Conservation (phyloP, 805 yeast genomes). For the Barnettozyma populi region DNA sequence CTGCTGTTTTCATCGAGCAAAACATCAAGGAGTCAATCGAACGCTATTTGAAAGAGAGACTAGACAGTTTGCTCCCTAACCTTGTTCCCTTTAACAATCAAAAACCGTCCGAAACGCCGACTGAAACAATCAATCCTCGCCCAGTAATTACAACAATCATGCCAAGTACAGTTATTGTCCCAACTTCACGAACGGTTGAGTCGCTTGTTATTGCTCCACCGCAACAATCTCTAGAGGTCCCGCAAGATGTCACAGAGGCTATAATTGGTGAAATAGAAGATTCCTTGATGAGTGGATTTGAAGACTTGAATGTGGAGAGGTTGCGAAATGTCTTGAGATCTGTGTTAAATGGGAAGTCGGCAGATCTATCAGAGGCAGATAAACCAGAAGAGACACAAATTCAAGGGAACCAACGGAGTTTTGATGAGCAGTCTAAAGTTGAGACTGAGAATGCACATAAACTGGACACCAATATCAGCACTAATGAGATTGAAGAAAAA, state of each 20-base stretch:
- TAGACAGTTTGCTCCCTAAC: slow-evolving; percentile 4
- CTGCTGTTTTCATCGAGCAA: slow-evolving; percentile 1
- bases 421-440: too few species aligned
- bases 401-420: neutral
- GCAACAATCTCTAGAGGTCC: neutral
- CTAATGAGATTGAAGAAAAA: neutral
- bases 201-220: neutral
- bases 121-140: neutral
- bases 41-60: slow-evolving; percentile 5
- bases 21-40: slow-evolving; percentile 4
- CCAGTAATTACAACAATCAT: neutral
- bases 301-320: slow-evolving; percentile 5
- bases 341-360: neutral
- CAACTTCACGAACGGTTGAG: neutral
- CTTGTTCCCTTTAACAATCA: neutral
- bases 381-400: neutral
- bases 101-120: neutral
- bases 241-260: neutral
- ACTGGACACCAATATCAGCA: neutral
- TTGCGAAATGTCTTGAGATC: slow-evolving; percentile 4
- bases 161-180: neutral
- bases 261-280: slow-evolving; percentile 1
- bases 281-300: slow-evolving; percentile 2
- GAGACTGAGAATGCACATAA: neutral
- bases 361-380: neutral